These are phyloP conservation scores for Backusella tarrabulga DNA, from an alignment of 192 early-diverging fungal genomes.

Conservation along the genomic window DNA sequence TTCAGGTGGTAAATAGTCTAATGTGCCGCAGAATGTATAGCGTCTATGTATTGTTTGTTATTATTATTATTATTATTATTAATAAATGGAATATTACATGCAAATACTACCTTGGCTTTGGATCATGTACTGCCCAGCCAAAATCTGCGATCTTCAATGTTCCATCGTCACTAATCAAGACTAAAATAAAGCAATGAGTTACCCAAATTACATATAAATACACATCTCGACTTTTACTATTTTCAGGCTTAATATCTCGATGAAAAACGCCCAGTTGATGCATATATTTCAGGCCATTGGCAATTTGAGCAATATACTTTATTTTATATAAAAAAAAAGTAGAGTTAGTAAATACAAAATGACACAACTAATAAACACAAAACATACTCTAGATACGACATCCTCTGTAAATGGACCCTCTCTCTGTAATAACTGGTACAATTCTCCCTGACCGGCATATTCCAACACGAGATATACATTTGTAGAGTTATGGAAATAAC, in stretches of 20 bases:
- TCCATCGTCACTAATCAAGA: slow-evolving; percentile 72
- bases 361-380: neutral
- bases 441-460: slow-evolving; percentile 85
- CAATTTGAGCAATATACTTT: slow-evolving; percentile 86
- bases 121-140: slow-evolving; percentile 94
- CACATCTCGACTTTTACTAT: slow-evolving; percentile 37
- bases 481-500: slow-evolving; percentile 92
- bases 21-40: slow-evolving; percentile 88
- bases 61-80: neutral
- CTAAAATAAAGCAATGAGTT: slow-evolving; percentile 7
- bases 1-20: slow-evolving; percentile 96
- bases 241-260: slow-evolving; percentile 82
- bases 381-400: slow-evolving; percentile 60
- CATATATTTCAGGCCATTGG: slow-evolving; percentile 69
- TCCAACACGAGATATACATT: slow-evolving; percentile 93
- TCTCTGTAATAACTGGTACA: slow-evolving; percentile 80
- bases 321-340: too few relatives aligned
- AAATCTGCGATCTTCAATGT: slow-evolving; percentile 94
- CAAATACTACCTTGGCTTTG: slow-evolving; percentile 64
- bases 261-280: slow-evolving; percentile 93
- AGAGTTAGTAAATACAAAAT: neutral
- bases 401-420: slow-evolving; percentile 68
- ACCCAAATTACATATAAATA: neutral
- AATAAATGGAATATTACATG: slow-evolving; percentile 51
- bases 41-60: slow-evolving; percentile 68